Conservation (phyloP, 1,284 basidiomycete genomes). For the Bondarzewia mesenterica region DNA sequence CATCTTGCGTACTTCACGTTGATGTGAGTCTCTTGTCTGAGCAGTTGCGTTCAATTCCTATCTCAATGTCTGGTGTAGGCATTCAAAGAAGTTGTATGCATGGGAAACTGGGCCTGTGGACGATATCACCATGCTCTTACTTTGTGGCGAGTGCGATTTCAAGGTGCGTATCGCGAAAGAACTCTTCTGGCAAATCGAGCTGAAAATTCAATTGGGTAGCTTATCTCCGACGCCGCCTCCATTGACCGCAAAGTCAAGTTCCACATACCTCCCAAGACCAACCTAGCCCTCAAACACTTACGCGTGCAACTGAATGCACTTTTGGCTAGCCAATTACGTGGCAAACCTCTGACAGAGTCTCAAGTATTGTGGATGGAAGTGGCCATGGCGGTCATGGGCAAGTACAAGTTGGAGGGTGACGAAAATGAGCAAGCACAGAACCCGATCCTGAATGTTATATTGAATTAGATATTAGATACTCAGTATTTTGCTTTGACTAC, state of each 20-base stretch:
- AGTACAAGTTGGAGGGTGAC: constrained; percentile 26
- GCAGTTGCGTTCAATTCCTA: constrained; percentile 10
- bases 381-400: constrained; percentile 54
- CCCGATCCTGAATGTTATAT: constrained; percentile 9
- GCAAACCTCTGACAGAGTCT: constrained; percentile 48
- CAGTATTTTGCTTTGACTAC: too few relatives aligned
- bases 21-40: constrained; percentile 45
- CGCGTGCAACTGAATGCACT: constrained; percentile 59
- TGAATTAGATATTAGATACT: neutral
- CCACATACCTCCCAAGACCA: constrained; percentile 61
- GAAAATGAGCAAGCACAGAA: constrained; percentile 10
- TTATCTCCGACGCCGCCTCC: constrained; percentile 62
- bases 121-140: constrained; percentile 73
- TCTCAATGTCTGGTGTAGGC: constrained; percentile 40
- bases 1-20: constrained; percentile 86
- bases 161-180: constrained; percentile 50
- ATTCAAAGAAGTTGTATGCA: constrained; percentile 89
- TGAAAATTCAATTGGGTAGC: constrained; percentile 33
- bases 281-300: constrained; percentile 76
- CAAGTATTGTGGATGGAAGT: constrained; percentile 69
- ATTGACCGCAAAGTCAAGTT: constrained; percentile 86
- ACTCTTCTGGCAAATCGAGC: neutral
- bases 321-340: constrained; percentile 60
- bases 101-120: constrained; percentile 94
- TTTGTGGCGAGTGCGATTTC: constrained; percentile 91